These are phyloP conservation scores for Sisymbrium altissimum DNA, from an alignment of 345 rosid species.

Conservation along the genomic window DNA sequence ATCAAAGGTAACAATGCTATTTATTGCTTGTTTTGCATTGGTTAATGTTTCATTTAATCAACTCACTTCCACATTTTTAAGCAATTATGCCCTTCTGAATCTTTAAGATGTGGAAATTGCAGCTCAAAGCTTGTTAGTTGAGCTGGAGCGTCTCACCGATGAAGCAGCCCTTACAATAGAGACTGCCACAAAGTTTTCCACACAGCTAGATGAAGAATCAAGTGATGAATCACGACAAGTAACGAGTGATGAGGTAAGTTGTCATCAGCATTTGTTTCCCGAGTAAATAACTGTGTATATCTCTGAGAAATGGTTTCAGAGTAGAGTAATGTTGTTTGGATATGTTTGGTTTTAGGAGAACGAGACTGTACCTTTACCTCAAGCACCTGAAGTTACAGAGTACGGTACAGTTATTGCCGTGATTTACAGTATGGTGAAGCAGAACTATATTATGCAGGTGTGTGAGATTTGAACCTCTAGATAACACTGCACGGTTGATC, in stretches of 20 bases:
- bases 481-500: neutral
- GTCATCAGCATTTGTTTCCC: neutral
- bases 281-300: neutral
- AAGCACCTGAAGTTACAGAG: slow-evolving; percentile 43
- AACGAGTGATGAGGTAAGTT: slow-evolving; percentile 44
- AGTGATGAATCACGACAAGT: slow-evolving; percentile 26
- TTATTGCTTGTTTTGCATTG: neutral
- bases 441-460: slow-evolving; percentile 80
- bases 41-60: neutral
- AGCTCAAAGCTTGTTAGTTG: slow-evolving; percentile 56
- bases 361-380: neutral
- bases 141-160: slow-evolving; percentile 46
- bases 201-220: slow-evolving; percentile 27
- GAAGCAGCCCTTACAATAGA: slow-evolving; percentile 43
- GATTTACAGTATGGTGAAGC: slow-evolving; percentile 72
- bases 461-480: neutral
- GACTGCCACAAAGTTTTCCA: slow-evolving; percentile 33
- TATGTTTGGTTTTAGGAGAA: slow-evolving; percentile 34
- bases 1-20: slow-evolving; percentile 50
- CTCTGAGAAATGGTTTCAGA: neutral
- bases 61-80: neutral
- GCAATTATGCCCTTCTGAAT: neutral
- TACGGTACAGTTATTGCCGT: slow-evolving; percentile 52
- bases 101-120: slow-evolving; percentile 27
- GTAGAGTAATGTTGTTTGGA: neutral